Conservation (phyloP, 495 filamentous ascomycete genomes). For the Tirmania nivea region DNA sequence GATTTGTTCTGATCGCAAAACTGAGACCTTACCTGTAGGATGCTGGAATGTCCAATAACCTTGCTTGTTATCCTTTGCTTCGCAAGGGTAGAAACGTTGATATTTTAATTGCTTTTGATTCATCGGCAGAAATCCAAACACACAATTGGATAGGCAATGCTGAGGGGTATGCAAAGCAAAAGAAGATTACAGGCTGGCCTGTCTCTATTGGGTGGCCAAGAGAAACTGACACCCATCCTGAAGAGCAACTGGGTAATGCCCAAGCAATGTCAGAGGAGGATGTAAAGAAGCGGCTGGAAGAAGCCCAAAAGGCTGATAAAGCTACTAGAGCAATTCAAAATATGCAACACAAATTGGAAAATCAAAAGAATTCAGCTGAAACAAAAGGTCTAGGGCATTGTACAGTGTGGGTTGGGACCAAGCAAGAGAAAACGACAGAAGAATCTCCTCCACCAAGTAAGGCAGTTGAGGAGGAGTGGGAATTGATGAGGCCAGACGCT, state of each 20-base stretch:
- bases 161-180: constrained; percentile 75
- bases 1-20: too few relatives aligned
- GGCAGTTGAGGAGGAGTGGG: constrained; percentile 40
- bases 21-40: constrained; percentile 25
- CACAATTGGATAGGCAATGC: constrained; percentile 87
- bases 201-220: constrained; percentile 78
- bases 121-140: constrained; percentile 58
- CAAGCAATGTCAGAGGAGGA: constrained; percentile 37
- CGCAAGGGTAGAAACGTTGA: constrained; percentile 73
- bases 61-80: constrained; percentile 84
- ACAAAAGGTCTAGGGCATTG: constrained; percentile 55
- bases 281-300: constrained; percentile 38
- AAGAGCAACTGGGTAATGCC: constrained; percentile 44
- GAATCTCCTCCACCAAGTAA: constrained; percentile 39
- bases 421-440: constrained; percentile 37
- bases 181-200: constrained; percentile 83
- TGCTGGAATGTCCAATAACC: constrained; percentile 93
- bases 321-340: constrained; percentile 6
- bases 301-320: constrained; percentile 34
- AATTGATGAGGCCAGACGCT: constrained; percentile 52
- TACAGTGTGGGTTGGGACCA: constrained; percentile 84
- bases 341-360: constrained; percentile 6
- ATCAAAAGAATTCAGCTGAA: constrained; percentile 18
- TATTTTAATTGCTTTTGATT: constrained; percentile 76
- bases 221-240: constrained; percentile 21